Evolutionary conservation across 495 filamentous ascomycete species (phyloP), one percentile per base, ranked within the genome.

Genomic region (Podospora appendiculata): DNA sequence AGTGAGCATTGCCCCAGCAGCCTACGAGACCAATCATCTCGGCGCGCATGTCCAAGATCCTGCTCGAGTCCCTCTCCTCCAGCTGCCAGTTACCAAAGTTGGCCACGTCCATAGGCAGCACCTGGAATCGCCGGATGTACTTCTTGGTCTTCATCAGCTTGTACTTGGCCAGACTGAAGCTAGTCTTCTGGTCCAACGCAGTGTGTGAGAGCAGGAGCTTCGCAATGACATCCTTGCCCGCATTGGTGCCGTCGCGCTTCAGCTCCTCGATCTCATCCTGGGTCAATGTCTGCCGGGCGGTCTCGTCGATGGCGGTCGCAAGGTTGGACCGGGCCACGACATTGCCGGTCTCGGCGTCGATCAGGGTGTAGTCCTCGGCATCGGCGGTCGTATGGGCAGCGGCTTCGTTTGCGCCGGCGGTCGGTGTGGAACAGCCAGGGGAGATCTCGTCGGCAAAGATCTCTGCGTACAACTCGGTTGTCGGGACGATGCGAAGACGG

Each of bases 121-220:
- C 79, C 1, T 86, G 90, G 55, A 98, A 96, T 16, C 90, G 74
- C 54, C 83, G 81, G 54, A 96, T 79, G 62, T 94, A 97, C 71
- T 98, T 98, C 65, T 84, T 92, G 40, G 85, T 84, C 74, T 98
- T 98, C 17, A 93, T 79, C 13, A 97, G 72, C 44, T 90, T 94
- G 63, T 98, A 98, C 65, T 98, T 98, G 18, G 91, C 90, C 16
- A 96, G 71, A 6, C 88, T 89, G 67, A 95, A 98, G 2, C 85
- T 79, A 0, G 93, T 96, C 73, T 97, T 98, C 72, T 98, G 86
- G 55, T 94, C 90, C 32, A 97, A 71, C 0, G 85, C 87, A 4
- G 82, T 79, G 69, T 98, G 93, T 12, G 87, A 89, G 16, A 86
- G 75, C 62, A 98, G 70, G 3, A 98, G 77, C 65, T 88, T 93